These are phyloP conservation scores for Lentinula raphanica DNA, from an alignment of 768 basidiomycete genomes.

Conservation along the genomic window DNA sequence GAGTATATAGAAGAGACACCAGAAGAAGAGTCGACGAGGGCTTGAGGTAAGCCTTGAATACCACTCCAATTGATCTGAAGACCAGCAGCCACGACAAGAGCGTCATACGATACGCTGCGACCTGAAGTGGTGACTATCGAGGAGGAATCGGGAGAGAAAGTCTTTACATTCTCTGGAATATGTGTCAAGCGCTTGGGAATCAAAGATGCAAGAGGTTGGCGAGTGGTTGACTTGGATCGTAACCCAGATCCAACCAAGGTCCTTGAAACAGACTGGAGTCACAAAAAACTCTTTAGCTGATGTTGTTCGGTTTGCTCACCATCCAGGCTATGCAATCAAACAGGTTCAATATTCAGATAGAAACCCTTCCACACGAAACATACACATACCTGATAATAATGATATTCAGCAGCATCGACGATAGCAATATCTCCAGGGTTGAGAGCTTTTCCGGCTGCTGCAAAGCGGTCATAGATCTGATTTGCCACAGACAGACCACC, in stretches of 20 bases:
- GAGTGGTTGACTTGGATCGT: slow-evolving; percentile 60
- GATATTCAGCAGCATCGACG: slow-evolving; percentile 73
- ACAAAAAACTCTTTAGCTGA: not conserved
- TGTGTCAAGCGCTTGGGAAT: slow-evolving; percentile 72
- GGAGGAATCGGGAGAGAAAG: slow-evolving; percentile 73
- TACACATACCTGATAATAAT: slow-evolving; percentile 71
- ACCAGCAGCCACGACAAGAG: slow-evolving; percentile 84
- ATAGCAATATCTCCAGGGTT: slow-evolving; percentile 78
- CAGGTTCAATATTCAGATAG: not conserved
- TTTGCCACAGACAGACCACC: slow-evolving; percentile 81
- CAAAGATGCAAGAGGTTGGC: slow-evolving; percentile 59
- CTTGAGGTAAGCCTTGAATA: slow-evolving; percentile 68
- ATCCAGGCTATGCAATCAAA: slow-evolving; percentile 64
- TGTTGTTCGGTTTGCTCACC: slow-evolving; percentile 42
- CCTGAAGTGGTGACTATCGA: slow-evolving; percentile 70
- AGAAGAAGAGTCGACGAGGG: slow-evolving; percentile 69
- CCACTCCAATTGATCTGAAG: slow-evolving; percentile 80
- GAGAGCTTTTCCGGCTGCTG: slow-evolving; percentile 60
- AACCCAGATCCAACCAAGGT: slow-evolving; percentile 92
- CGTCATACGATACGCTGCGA: slow-evolving; percentile 71
- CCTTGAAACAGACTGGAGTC: slow-evolving; percentile 39
- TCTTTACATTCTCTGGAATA: slow-evolving; percentile 62
- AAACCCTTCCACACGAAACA: not conserved
- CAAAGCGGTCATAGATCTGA: slow-evolving; percentile 82
- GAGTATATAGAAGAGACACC: slow-evolving; percentile 93